Conservation (phyloP, 164 flowering plant species). For the Stephania japonica region DNA sequence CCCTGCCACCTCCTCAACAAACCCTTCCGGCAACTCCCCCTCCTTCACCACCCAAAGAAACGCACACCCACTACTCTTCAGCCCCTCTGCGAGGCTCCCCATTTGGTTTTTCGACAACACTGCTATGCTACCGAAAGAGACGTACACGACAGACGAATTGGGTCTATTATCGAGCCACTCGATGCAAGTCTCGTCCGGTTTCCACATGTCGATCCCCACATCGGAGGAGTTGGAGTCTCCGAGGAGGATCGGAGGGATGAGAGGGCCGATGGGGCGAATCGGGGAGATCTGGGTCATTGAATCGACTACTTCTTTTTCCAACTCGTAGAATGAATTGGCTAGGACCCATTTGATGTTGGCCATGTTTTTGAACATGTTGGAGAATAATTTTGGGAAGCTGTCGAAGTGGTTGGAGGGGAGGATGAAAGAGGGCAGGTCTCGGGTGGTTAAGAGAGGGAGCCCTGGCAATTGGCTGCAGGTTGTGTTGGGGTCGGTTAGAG, state of each 20-base stretch:
- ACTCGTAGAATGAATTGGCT: conserved; percentile 59
- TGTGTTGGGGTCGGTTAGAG: conserved; percentile 26
- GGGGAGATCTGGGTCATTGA: conserved; percentile 30
- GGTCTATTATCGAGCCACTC: conserved; percentile 52
- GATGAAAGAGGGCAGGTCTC: conserved; percentile 68
- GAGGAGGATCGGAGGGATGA: conserved; percentile 17
- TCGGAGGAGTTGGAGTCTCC: background rate
- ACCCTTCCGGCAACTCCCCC: conserved; percentile 38
- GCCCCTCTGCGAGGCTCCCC: conserved; percentile 49
- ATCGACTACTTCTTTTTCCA: conserved; percentile 42
- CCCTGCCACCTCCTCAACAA: conserved; percentile 39
- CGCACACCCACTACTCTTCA: conserved; percentile 29
- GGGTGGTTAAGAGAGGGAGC: conserved; percentile 43
- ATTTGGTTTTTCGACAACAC: conserved; percentile 39
- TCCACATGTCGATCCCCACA: conserved; percentile 37
- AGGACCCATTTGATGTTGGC: conserved; percentile 46
- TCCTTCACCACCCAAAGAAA: conserved; percentile 63
- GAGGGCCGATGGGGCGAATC: conserved; percentile 55
- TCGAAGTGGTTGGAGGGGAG: conserved; percentile 39
- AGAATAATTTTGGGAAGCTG: conserved; percentile 24
- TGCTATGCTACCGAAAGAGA: conserved; percentile 56
- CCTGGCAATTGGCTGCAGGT: conserved; percentile 46
- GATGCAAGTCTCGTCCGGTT: conserved; percentile 37
- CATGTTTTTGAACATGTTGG: conserved; percentile 38
- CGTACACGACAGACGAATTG: conserved; percentile 45